Base-by-base conservation (phyloP, 2,329 filamentous ascomycete genomes). In the Aspergillus sp. region DNA sequence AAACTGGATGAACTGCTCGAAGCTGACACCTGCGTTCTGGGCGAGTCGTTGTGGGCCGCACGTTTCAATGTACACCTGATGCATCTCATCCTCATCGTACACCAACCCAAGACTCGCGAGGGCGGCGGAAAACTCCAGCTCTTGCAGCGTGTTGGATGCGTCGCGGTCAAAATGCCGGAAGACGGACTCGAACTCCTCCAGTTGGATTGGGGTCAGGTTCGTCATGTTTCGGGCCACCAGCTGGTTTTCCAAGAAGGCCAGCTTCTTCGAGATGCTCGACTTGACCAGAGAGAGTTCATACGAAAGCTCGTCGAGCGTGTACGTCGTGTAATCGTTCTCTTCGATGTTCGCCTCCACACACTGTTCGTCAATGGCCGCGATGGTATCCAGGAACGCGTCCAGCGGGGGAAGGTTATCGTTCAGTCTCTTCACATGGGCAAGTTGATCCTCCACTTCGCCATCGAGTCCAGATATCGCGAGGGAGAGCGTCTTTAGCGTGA, bases 311-410 rank as follows among this genome's bases (percentile, higher is more conserved):
- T 99, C 94, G 71, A 97, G 94, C 9, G 93, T 96, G 75, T 97
- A 97, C 7, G 93, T 97, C n/a, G 94, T 99, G 72, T 94, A 97
- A 76, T 99, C 94, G 72, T 99, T 99, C 67, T 99, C 94, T 73
- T 99, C 94, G 58, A 99, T 97, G 70, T 99, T 97, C 57, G 94
- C 94, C 76, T 97, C 93, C 55, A 87, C 83, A 70, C 94, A 99
- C 74, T 96, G 91, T 58, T 85, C 84, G 66, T 97, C 92, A 45
- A 97, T 82, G 10, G 84, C 85, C 13, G 86, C 89, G 67, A 99
- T 97, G 58, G 91, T 89, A 58, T 90, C 86, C 38, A 99, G 81
- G 69, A 95, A 99, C 55, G 89, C 84, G 64, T 97, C 91, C n/a
- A 99, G 81, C 3, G 93, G 93, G 7, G 89, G 83, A 11, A 99